phyloP scores from a whole-genome alignment of 2,329 filamentous ascomycete genomes.

The Clonostachys byssicola region DNA sequence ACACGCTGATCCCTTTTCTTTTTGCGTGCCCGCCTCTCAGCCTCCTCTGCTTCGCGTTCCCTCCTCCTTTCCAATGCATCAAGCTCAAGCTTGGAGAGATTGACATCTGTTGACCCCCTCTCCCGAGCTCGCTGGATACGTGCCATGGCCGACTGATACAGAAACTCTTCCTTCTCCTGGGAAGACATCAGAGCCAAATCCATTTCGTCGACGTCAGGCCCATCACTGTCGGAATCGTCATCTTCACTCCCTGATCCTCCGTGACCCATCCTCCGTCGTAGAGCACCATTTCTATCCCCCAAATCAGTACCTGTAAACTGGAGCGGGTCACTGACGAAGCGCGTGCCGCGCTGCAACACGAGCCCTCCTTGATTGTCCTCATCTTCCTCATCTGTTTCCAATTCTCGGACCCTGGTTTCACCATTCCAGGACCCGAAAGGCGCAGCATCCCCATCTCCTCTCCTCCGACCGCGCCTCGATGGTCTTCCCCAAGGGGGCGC shows the following conservation, averaged over 20 bases:
- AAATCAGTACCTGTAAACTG: constrained; percentile 57
- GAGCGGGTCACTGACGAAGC: constrained; percentile 56
- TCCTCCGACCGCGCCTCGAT: constrained; percentile 80
- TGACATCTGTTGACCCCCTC: constrained; percentile 74
- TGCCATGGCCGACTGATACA: constrained; percentile 74
- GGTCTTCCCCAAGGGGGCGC: constrained; percentile 99
- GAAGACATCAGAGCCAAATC: constrained; percentile 49
- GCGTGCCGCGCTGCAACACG: constrained; percentile 36
- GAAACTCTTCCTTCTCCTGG: constrained; percentile 65
- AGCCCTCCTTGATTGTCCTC: constrained; percentile 51
- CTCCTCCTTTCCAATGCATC: constrained; percentile 70
- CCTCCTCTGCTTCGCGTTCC: constrained; percentile 51
- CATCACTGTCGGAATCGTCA: constrained; percentile 15
- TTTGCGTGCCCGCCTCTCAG: constrained; percentile 25
- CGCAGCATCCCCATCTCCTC: constrained; percentile 43
- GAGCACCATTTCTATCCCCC: constrained; percentile 26
- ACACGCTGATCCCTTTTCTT: constrained; percentile 41
- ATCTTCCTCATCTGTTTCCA: constrained; percentile 57
- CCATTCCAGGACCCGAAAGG: constrained; percentile 26
- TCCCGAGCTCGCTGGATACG: constrained; percentile 76
- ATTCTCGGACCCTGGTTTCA: constrained; percentile 56
- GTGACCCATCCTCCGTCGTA: constrained; percentile 2
- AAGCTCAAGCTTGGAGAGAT: constrained; percentile 74
- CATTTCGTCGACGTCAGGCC: constrained; percentile 17
- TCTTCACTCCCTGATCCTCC: constrained; percentile 29